phyloP scores from a whole-genome alignment of 106 monocot genomes.

The Dioscorea alata region DNA sequence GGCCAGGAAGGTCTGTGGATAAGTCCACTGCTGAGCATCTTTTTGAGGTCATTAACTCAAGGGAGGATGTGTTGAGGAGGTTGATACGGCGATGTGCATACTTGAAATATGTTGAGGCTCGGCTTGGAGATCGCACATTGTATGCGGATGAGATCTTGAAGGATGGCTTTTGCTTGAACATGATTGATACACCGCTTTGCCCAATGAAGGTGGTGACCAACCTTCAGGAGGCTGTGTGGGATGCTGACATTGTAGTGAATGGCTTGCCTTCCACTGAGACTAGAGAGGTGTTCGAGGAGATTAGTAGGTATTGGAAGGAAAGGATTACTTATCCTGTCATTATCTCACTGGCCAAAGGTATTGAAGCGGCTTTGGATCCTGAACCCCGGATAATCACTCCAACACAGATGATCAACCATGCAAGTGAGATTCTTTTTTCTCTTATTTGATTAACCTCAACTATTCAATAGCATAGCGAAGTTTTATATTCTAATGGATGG shows the following conservation, averaged over 20 bases:
- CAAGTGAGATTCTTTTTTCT: slow-evolving; percentile 52
- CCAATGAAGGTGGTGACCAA: slow-evolving; percentile 90
- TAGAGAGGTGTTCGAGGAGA: slow-evolving; percentile 69
- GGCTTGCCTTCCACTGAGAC: slow-evolving; percentile 92
- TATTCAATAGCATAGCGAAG: too few species aligned
- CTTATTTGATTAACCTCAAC: not conserved
- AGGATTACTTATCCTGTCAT: slow-evolving; percentile 60
- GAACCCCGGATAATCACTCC: slow-evolving; percentile 80
- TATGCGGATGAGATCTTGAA: slow-evolving; percentile 85
- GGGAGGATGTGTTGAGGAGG: slow-evolving; percentile 72
- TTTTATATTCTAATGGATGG: too few species aligned
- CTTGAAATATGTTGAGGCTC: slow-evolving; percentile 77
- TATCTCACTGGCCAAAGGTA: slow-evolving; percentile 78
- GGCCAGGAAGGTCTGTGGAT: slow-evolving; percentile 61
- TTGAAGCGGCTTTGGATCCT: slow-evolving; percentile 72
- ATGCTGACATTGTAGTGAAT: slow-evolving; percentile 85
- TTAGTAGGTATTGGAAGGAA: slow-evolving; percentile 87
- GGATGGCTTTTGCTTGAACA: slow-evolving; percentile 90
- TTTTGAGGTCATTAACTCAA: slow-evolving; percentile 88
- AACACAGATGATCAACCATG: slow-evolving; percentile 81
- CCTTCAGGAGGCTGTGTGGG: slow-evolving; percentile 96
- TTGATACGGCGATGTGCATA: slow-evolving; percentile 70
- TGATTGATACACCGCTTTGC: slow-evolving; percentile 87
- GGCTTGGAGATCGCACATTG: slow-evolving; percentile 69
- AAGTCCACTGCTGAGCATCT: slow-evolving; percentile 70